Evolutionary conservation across 352 stramenopile species (phyloP).

Genomic region (Pythium periplocum): DNA sequence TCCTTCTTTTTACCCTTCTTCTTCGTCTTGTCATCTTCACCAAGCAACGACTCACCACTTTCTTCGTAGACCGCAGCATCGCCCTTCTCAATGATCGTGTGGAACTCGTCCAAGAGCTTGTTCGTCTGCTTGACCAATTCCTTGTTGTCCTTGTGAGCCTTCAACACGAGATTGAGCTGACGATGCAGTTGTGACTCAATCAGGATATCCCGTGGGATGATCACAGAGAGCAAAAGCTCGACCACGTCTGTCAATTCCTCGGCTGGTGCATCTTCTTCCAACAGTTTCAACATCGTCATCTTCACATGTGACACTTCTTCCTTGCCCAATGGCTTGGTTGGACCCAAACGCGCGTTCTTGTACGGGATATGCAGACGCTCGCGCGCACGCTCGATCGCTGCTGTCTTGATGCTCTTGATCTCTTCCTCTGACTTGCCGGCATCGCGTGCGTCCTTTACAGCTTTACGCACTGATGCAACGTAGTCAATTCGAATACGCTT

Average conservation of each 20-base stretch:
- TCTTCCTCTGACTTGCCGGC: conserved; percentile 75
- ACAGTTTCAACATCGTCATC: conserved; percentile 78
- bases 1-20: conserved; percentile 58
- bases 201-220: conserved; percentile 69
- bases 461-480: conserved; percentile 78
- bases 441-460: conserved; percentile 70
- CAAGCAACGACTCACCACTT: neutral
- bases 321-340: conserved; percentile 73
- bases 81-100: conserved; percentile 56
- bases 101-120: conserved; percentile 75
- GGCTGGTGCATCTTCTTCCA: conserved; percentile 74
- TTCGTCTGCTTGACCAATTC: conserved; percentile 79
- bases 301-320: conserved; percentile 83
- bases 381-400: conserved; percentile 68
- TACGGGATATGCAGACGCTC: conserved; percentile 76
- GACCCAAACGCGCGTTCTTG: conserved; percentile 68
- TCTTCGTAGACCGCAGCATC: conserved; percentile 18
- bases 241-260: conserved; percentile 81
- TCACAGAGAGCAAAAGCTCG: conserved; percentile 72
- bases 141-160: conserved; percentile 84
- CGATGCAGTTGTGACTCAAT: conserved; percentile 68
- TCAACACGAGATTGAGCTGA: conserved; percentile 70
- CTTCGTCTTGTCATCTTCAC: conserved; percentile 26
- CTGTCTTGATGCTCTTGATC: conserved; percentile 55
- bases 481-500: conserved; percentile 85